A percentile compares a stretch with the other conserved stretches of the same genome.
Conservation (phyloP, 805 yeast genomes). For the Kuraishia borneana region DNA sequence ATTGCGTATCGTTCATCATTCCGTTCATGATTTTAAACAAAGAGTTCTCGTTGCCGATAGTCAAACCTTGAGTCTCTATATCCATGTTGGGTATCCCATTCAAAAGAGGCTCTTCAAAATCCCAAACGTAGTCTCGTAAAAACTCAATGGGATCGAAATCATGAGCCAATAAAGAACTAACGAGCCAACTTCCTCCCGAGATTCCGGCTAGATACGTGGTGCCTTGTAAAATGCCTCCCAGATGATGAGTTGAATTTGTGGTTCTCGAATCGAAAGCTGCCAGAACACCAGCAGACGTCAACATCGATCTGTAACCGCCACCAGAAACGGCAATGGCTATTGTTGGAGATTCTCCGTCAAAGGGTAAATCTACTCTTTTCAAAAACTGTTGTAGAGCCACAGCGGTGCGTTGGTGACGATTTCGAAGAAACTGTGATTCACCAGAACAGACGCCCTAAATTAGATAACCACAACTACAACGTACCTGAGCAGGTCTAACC, state of each 20-base stretch:
- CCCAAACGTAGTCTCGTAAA: slow-evolving; percentile 24
- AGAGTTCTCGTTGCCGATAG: not conserved
- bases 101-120: slow-evolving; percentile 33
- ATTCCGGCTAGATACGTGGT: slow-evolving; percentile 50
- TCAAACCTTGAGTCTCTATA: not conserved
- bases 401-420: not conserved
- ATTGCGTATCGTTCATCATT: too few species aligned
- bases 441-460: not conserved
- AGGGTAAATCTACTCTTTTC: not conserved
- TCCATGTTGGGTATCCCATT: slow-evolving; percentile 50
- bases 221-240: slow-evolving; percentile 45
- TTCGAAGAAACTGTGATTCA: not conserved
- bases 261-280: slow-evolving; percentile 39
- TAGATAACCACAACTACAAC: too few species aligned
- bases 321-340: slow-evolving; percentile 36
- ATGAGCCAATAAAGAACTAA: slow-evolving; percentile 32
- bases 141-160: slow-evolving; percentile 23
- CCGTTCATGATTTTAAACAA: not conserved
- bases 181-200: slow-evolving; percentile 68
- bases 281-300: slow-evolving; percentile 44
- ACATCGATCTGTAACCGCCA: slow-evolving; percentile 50
- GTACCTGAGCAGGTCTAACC: too few species aligned
- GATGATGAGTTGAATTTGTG: slow-evolving; percentile 17
- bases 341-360: slow-evolving; percentile 7
- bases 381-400: not conserved